Evolutionary conservation across 352 stramenopile genomes (phyloP).

Genomic region (Chloridella minuta): DNA sequence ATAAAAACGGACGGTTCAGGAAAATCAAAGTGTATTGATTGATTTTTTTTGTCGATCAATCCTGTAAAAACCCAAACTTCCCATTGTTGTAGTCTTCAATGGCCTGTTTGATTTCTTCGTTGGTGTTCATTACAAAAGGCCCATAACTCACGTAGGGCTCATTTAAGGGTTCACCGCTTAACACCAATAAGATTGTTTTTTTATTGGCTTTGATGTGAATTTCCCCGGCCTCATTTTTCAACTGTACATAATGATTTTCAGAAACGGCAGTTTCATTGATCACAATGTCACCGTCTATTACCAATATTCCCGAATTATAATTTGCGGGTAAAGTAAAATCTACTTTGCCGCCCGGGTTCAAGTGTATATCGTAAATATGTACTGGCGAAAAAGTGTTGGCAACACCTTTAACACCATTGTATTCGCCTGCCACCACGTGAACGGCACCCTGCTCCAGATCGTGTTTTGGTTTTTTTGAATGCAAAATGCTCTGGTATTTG

Average conservation of each 20-base stretch:
- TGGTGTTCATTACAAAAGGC: background rate
- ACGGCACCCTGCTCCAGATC: background rate
- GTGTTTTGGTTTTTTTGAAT: background rate
- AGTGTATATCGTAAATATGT: background rate
- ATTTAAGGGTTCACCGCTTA: background rate
- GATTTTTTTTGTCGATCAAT: too few relatives aligned
- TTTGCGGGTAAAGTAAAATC: background rate
- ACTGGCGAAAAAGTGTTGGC: background rate
- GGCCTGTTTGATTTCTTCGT: background rate
- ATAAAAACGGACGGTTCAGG: too few relatives aligned
- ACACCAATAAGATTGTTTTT: background rate
- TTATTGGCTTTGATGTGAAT: background rate
- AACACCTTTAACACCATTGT: background rate
- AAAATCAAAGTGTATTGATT: too few relatives aligned
- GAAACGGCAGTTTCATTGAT: background rate
- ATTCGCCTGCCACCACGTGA: background rate
- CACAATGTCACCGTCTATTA: background rate
- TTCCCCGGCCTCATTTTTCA: background rate
- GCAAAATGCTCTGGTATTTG: background rate
- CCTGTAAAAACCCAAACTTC: background rate
- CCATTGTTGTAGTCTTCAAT: background rate
- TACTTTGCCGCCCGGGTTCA: background rate
- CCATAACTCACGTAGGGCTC: background rate
- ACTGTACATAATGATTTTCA: slow-evolving; percentile 2
- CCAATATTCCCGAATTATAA: background rate